Conservation (phyloP, 495 filamentous ascomycete genomes). For the Penicillium verhagenii region DNA sequence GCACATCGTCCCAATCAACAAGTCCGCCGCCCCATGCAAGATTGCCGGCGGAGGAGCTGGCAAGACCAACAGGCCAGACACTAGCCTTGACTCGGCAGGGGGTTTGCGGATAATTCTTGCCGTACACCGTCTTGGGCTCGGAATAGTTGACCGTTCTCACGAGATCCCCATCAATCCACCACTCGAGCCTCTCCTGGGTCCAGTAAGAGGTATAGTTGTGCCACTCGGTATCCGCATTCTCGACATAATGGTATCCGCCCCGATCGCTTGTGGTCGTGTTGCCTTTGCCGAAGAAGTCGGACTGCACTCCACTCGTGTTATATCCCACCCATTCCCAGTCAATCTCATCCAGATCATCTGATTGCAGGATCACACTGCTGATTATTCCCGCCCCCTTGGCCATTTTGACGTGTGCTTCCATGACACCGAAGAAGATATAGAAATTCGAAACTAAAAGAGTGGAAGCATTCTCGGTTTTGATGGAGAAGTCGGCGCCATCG, state of each 20-base stretch:
- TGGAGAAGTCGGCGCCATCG: conserved; percentile 60
- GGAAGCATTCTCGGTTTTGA: conserved; percentile 57
- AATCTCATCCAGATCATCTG: conserved; percentile 83
- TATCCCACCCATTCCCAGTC: conserved; percentile 64
- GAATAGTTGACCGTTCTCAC: conserved; percentile 61
- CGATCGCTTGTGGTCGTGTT: conserved; percentile 71
- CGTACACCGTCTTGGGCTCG: conserved; percentile 29
- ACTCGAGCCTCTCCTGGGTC: conserved; percentile 68
- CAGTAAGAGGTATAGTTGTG: conserved; percentile 81
- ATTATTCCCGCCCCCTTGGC: conserved; percentile 70
- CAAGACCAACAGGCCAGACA: conserved; percentile 26
- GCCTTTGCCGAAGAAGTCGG: conserved; percentile 87
- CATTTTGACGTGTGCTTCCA: conserved; percentile 63
- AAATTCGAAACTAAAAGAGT: conserved; percentile 56
- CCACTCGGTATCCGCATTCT: conserved; percentile 58
- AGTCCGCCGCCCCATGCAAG: conserved; percentile 70
- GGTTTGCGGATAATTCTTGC: conserved; percentile 74
- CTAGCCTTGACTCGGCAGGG: conserved; percentile 43
- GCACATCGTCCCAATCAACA: conserved; percentile 55
- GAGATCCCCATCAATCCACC: conserved; percentile 69
- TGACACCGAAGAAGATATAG: conserved; percentile 74
- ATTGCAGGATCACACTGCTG: conserved; percentile 75
- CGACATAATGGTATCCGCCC: conserved; percentile 36
- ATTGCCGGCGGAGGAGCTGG: conserved; percentile 51
- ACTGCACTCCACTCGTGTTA: conserved; percentile 60